Base-by-base conservation (phyloP, 2,329 filamentous ascomycete genomes). In the Sarocladium oryzae region DNA sequence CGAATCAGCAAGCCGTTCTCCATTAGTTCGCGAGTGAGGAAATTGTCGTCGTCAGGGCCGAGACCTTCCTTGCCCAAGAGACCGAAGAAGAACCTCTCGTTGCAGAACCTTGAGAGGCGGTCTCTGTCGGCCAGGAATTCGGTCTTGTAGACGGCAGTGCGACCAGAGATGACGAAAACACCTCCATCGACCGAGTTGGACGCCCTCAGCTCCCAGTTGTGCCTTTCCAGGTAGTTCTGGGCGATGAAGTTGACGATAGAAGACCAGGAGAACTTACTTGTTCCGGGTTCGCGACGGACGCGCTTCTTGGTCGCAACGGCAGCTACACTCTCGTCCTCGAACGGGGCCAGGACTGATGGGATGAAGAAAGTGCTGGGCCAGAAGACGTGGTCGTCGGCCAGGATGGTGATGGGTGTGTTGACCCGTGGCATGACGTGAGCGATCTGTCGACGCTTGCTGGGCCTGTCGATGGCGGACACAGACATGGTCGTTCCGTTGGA, bases 121-220 rank as follows among this genome's bases (percentile, higher is more conserved):
- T 65, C 60, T 0, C 57, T 26, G n/a, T 68, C 59, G 11, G 69
- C 60, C 2, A 84, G 59, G 49, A 85, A 76, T 0, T 59, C 24
- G 0, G 78, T 73, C 11, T 78, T 74, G 52, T 79, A 70, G 0
- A 72, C 70, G 0, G 68, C 70, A 1, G 80, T 83, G 4, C 79
- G 71, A 0, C 78, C 78, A 0, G 78, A 82, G 2, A 84, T 67
- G 1, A 80, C 77, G 46, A 79, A 82, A 18, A 81, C 70, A 9
- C 77, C 78, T 8, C 78, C 79, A 52, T 85, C 81, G 9, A 84
- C 65, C 6, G 73, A 67, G 54, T 77, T 79, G 6, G 76, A 76
- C 0, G 77, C 69, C 1, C 75, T 71, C 50, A 79, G 76, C 58
- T 85, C 81, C 60, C 77, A 85, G 59, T 83, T 84, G 61, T 83